Evolutionary conservation across 2,329 filamentous ascomycete species (phyloP), one percentile per base, ranked within the genome.

Genomic region (Xylaria sp.): DNA sequence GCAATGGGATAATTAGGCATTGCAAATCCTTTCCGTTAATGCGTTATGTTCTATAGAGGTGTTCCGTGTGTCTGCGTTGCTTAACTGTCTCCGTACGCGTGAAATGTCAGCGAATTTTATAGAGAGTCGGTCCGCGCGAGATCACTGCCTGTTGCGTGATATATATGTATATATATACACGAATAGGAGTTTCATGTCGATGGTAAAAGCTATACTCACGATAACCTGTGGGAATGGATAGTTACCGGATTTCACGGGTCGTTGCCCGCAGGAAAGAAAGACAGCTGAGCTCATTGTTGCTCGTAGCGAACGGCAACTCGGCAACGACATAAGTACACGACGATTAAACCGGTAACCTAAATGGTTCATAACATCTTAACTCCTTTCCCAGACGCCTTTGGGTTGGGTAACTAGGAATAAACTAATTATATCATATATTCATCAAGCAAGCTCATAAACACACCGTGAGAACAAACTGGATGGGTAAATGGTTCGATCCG

Each of bases 1-100:
- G 55, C 37, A 54, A 27, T 60, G 37, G 27, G 42, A 27, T 59
- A 50, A 23, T 32, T 40, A 54, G 35, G 48, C 53, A 66, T 60
- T 29, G 57, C 35, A 37, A 61, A 47, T 50, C 13, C 23, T 44
- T 48, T 60, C 29, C n/a, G 35, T 21, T 35, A 16, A 54, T 68
- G 27, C 60, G 69, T 68, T 40, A 42, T 40, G 13, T 32, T n/a
- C 21, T n/a, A 10, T 53, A 4, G 23, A 25, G 12, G 42, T 3
- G 1, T 44, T 51, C 23, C 40, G 21, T n/a, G n/a, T 48, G 25
- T 37, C 16, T 51, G 9, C 9, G 8, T 35, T 37, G 2, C 10
- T 54, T 10, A 54, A 18, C 0, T 58, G 18, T 21, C 1, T 32
- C 8, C 21, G 8, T 27, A 16, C 4, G 21, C 5, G 47, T 10